phyloP scores from a whole-genome alignment of 495 filamentous ascomycete genomes.

The Rhizodiscina lignyota region DNA sequence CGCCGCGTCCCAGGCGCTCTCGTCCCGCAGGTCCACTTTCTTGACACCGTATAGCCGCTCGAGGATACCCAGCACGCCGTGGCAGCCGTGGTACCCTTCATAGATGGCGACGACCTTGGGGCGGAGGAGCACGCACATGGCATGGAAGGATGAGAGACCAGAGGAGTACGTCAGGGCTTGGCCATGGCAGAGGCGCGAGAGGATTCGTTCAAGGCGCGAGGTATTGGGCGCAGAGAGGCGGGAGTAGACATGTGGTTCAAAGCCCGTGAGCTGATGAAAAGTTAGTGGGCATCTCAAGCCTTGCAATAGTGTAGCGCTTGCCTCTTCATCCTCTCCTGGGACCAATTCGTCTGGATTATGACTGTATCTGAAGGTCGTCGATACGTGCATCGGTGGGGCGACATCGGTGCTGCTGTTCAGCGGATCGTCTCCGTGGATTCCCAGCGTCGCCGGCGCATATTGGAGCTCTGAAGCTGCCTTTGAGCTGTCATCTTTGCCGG shows the following conservation, averaged over 20 bases:
- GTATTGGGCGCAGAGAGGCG: constrained; percentile 56
- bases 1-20: constrained; percentile 19
- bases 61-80: constrained; percentile 61
- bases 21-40: constrained; percentile 31
- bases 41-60: constrained; percentile 51
- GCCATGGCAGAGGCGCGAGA: constrained; percentile 53
- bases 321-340: constrained; percentile 28
- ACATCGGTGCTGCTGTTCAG: constrained; percentile 58
- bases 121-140: constrained; percentile 56
- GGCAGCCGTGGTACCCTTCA: constrained; percentile 83
- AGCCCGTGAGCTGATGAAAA: not conserved
- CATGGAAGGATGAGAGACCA: constrained; percentile 78
- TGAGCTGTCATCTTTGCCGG: no score
- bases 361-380: constrained; percentile 76
- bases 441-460: constrained; percentile 42
- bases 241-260: constrained; percentile 52
- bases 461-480: not conserved
- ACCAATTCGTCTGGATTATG: constrained; percentile 45
- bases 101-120: constrained; percentile 64
- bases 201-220: constrained; percentile 68
- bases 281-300: no score
- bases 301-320: no score
- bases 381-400: constrained; percentile 70
- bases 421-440: constrained; percentile 76
- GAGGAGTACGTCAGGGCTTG: constrained; percentile 61